Conservation (phyloP, 2,329 filamentous ascomycete genomes). For the Fusarium chlamydosporum region DNA sequence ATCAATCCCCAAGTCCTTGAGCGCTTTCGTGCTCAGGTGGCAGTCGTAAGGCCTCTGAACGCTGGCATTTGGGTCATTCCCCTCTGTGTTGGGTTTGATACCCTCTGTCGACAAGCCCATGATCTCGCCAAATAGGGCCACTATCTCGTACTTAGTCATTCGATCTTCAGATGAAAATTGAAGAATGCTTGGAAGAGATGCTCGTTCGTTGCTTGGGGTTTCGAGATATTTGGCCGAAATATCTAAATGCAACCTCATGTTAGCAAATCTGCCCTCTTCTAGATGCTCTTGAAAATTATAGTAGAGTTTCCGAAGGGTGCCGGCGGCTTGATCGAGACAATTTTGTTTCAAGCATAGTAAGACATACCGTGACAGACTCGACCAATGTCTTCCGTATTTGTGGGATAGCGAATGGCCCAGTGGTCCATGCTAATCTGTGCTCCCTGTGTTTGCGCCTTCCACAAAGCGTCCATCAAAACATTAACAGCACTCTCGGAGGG, state of each 20-base stretch:
- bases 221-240: slow-evolving; percentile 77
- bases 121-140: slow-evolving; percentile 81
- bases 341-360: slow-evolving; percentile 26
- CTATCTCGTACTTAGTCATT: slow-evolving; percentile 93
- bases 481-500: slow-evolving; percentile 87
- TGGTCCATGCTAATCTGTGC: slow-evolving; percentile 83
- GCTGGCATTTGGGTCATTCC: slow-evolving; percentile 77
- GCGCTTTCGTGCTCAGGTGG: slow-evolving; percentile 81
- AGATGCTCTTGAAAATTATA: neutral
- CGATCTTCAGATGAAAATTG: slow-evolving; percentile 90
- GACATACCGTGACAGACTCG: slow-evolving; percentile 77
- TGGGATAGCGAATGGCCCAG: slow-evolving; percentile 87
- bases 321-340: slow-evolving; percentile 19
- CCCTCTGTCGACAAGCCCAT: slow-evolving; percentile 79
- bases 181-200: slow-evolving; percentile 75
- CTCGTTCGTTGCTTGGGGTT: slow-evolving; percentile 60
- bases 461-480: slow-evolving; percentile 80
- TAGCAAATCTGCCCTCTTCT: slow-evolving; percentile 2
- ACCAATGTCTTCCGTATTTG: slow-evolving; percentile 88
- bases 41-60: slow-evolving; percentile 90
- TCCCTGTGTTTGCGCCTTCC: slow-evolving; percentile 76
- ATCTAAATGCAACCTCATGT: slow-evolving; percentile 61
- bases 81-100: slow-evolving; percentile 78
- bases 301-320: neutral
- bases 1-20: slow-evolving; percentile 81